Evolutionary conservation across 129 eudicot species (phyloP).

Genomic region (Mikania micrantha): DNA sequence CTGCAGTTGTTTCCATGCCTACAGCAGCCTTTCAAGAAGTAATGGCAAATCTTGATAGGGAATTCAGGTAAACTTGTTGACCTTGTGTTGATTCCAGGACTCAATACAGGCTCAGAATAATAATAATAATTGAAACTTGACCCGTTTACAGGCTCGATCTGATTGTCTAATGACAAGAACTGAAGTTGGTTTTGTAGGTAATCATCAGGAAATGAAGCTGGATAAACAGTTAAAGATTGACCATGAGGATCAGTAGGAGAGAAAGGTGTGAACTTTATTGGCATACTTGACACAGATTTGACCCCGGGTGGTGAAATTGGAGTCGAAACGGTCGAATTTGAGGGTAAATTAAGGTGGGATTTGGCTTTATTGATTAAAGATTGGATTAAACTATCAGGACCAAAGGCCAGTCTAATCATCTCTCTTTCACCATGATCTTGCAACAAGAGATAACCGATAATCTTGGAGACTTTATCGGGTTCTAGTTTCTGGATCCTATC

Average conservation of each 20-base stretch:
- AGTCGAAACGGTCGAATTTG: slow-evolving; percentile 17
- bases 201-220: slow-evolving; percentile 35
- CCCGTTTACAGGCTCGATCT: slow-evolving; percentile 23
- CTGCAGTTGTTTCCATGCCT: slow-evolving; percentile 50
- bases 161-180: slow-evolving; percentile 38
- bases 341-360: slow-evolving; percentile 28
- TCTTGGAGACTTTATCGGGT: slow-evolving; percentile 50
- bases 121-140: slow-evolving; percentile 25
- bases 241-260: slow-evolving; percentile 30
- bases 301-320: slow-evolving; percentile 28
- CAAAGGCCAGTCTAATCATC: slow-evolving; percentile 48
- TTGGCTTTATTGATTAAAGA: slow-evolving; percentile 33
- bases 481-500: slow-evolving; percentile 41
- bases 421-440: slow-evolving; percentile 51
- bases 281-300: slow-evolving; percentile 24
- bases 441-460: slow-evolving; percentile 36
- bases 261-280: slow-evolving; percentile 37
- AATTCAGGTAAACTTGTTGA: slow-evolving; percentile 41
- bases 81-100: slow-evolving; percentile 35
- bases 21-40: slow-evolving; percentile 47
- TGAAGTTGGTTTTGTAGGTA: slow-evolving; percentile 38
- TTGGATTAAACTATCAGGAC: slow-evolving; percentile 39
- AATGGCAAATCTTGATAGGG: slow-evolving; percentile 47
- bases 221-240: slow-evolving; percentile 23
- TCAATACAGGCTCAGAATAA: slow-evolving; percentile 24